A percentile compares a stretch with the other conserved stretches of the same genome.
Conservation (phyloP, 2,329 filamentous ascomycete genomes). For the Talaromyces atroroseus region DNA sequence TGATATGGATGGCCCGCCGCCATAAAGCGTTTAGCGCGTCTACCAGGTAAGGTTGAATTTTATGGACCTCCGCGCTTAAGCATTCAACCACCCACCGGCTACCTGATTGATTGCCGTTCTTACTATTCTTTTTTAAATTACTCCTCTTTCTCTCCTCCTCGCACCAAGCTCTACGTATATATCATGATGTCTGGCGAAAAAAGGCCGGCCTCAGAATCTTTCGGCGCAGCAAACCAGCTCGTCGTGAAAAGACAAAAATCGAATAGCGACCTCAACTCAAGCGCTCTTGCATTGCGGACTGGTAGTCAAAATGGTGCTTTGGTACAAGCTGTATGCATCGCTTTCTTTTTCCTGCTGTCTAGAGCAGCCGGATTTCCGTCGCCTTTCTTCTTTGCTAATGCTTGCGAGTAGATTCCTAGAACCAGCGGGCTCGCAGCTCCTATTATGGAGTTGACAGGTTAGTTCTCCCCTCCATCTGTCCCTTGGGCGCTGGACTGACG, state of each 20-base stretch:
- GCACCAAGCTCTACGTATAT: background rate
- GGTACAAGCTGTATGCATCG: conserved; percentile 57
- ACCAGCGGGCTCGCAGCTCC: conserved; percentile 82
- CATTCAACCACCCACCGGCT: background rate
- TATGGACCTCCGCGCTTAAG: conserved; percentile 14
- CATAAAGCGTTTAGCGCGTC: conserved; percentile 22
- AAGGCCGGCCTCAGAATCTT: conserved; percentile 79
- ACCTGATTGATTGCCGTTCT: background rate
- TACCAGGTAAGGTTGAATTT: background rate
- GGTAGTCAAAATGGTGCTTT: conserved; percentile 55
- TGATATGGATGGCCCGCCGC: conserved; percentile 6
- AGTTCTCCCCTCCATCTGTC: conserved; percentile 26
- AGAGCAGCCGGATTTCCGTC: too few relatives aligned
- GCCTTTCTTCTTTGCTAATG: conserved; percentile 9
- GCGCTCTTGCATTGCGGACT: conserved; percentile 54
- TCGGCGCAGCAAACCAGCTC: conserved; percentile 66
- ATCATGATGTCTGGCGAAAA: conserved; percentile 79
- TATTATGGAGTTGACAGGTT: conserved; percentile 86
- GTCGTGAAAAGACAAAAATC: conserved; percentile 87
- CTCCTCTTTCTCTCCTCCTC: too few relatives aligned
- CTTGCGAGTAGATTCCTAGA: conserved; percentile 57
- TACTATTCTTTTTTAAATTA: background rate
- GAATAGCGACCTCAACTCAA: conserved; percentile 52
- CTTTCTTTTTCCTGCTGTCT: background rate
- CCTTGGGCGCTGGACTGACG: background rate